Base-by-base conservation (phyloP, 1,139 yeast species). In the Magnusiomyces suaveolens region DNA sequence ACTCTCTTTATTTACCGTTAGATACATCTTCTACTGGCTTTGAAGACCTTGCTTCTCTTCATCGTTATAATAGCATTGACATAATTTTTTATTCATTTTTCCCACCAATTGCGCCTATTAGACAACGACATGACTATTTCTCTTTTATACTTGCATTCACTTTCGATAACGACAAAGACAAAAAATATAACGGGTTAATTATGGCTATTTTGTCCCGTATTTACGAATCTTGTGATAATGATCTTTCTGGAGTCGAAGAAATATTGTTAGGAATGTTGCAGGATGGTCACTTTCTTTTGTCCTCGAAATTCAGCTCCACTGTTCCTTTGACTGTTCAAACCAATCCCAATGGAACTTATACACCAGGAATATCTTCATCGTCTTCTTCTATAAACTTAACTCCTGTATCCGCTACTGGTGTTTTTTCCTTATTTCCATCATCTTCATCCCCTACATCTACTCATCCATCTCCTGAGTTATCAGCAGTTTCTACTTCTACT, bases 81-180 rank as follows among this genome's bases (percentile, higher is more conserved):
- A 63, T 69, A 20, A 55, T 69, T 25, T 69, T 64, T 52, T 60
- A 66, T 53, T 64, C 69, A 1, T 56, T 69, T 4, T 62, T 69
- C 52, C 66, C 69, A 6, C 60, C 65, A 24, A 58, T 59, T 20
- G 54, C 62, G 2, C 62, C 64, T 14, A 50, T 55, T 8, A 39
- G 57, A 23, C 65, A 65, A 47, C 59, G 71, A 8, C 58, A 63
- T n/a, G 67, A 65, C 48, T 63, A 66, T 49, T 67, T 69, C 51
- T 62, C 72, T 1, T 62, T 63, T 14, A 58, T 67, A 18, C 60
- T 64, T 50, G 61, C 66, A 0, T 50, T 57, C 4, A 54, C 65
- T 16, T 52, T 65, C 21, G 64, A 62, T 36, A 53, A 59, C 44
- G 58, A 62, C 25, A 52, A 61, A 32, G 63, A 61, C 24, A 63